These are phyloP conservation scores for Xylaria multiplex DNA, from an alignment of 2,329 filamentous ascomycete genomes.

Conservation along the genomic window DNA sequence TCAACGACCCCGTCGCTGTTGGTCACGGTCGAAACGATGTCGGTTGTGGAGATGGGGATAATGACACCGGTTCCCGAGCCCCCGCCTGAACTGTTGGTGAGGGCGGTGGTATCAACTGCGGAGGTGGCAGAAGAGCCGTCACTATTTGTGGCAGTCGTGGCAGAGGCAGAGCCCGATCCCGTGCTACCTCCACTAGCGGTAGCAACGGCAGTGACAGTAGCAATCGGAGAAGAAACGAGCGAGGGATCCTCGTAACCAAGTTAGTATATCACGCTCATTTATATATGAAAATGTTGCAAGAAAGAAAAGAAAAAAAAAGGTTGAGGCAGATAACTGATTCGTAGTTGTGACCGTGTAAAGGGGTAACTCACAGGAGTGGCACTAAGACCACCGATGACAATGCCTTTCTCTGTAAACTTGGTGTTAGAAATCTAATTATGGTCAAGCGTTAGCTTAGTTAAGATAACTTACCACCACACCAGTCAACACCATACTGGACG, in stretches of 20 bases:
- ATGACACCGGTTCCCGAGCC: conserved; percentile 25
- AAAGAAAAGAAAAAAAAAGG: background rate
- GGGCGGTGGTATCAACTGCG: conserved; percentile 31
- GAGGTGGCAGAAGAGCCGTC: conserved; percentile 36
- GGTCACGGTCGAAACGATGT: conserved; percentile 35
- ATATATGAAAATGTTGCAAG: background rate
- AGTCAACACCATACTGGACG: conserved; percentile 46
- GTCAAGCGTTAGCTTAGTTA: background rate
- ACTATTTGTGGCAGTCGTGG: conserved; percentile 38
- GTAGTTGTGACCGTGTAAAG: background rate
- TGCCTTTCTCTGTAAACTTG: conserved; percentile 38
- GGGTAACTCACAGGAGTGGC: conserved; percentile 28
- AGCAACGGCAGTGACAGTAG: conserved; percentile 35
- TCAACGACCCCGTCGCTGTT: conserved; percentile 35
- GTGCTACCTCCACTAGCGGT: conserved; percentile 11
- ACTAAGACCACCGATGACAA: conserved; percentile 37
- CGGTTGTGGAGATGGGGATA: conserved; percentile 34
- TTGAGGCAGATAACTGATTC: background rate
- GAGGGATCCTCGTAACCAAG: conserved; percentile 24
- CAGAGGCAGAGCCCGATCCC: conserved; percentile 26
- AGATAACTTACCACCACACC: conserved; percentile 45
- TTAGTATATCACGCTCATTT: conserved; percentile 20
- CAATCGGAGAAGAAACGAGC: conserved; percentile 25
- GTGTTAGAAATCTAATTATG: conserved; percentile 23
- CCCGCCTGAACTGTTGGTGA: conserved; percentile 29